Conservation (phyloP, 2,329 filamentous ascomycete species). For the Penicillium sp. region DNA sequence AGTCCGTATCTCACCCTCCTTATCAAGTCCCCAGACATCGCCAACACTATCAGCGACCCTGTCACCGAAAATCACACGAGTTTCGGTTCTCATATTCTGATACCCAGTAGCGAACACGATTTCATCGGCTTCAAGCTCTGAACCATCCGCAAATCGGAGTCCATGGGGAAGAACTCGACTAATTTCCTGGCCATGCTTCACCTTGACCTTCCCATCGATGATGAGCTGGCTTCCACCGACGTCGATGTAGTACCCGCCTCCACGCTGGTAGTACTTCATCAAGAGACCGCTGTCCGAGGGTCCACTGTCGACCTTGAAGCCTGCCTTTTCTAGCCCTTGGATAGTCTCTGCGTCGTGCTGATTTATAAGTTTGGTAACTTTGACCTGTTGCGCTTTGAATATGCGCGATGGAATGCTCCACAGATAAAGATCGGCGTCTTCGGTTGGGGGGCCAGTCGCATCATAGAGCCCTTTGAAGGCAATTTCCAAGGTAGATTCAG, state of each 20-base stretch:
- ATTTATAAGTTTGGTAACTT: conserved; percentile 40
- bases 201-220: conserved; percentile 61
- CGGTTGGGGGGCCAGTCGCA: conserved; percentile 54
- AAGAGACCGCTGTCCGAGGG: conserved; percentile 58
- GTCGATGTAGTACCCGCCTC: conserved; percentile 70
- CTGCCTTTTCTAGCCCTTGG: conserved; percentile 52
- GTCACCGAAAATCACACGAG: conserved; percentile 61
- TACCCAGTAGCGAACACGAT: conserved; percentile 61
- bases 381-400: conserved; percentile 58
- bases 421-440: conserved; percentile 63
- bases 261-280: conserved; percentile 63
- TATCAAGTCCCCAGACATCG: conserved; percentile 63
- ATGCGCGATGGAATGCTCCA: conserved; percentile 60
- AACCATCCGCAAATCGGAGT: conserved; percentile 56
- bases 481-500: conserved; percentile 53
- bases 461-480: conserved; percentile 52
- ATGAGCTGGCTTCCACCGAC: conserved; percentile 64
- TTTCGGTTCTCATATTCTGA: conserved; percentile 66
- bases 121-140: conserved; percentile 60
- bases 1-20: conserved; percentile 54
- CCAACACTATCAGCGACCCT: conserved; percentile 57
- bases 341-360: conserved; percentile 38
- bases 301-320: conserved; percentile 61
- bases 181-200: conserved; percentile 63
- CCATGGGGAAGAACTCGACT: conserved; percentile 51